Evolutionary conservation across 257 asterid genomes (phyloP).

Genomic region (Primulina eburnea): DNA sequence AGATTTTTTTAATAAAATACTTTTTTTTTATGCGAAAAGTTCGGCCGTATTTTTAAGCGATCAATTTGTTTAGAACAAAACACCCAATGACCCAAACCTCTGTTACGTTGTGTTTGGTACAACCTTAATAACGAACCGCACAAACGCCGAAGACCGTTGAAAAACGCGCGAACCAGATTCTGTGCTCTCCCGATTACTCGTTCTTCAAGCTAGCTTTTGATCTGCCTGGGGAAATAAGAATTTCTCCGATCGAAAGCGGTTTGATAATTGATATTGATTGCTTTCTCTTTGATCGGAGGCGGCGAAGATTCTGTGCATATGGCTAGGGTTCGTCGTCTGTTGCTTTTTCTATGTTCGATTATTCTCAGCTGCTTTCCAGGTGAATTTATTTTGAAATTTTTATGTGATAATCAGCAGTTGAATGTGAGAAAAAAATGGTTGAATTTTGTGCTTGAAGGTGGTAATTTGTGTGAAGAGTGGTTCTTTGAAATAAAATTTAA

Average conservation of each 20-base stretch:
- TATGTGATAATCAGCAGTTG: not conserved
- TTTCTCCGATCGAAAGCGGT: not conserved
- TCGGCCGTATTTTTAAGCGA: too few species aligned
- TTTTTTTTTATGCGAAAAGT: too few species aligned
- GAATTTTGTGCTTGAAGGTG: slow-evolving; percentile 3
- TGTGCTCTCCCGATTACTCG: slow-evolving; percentile 22
- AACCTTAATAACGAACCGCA: slow-evolving; percentile 26
- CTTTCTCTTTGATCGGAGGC: slow-evolving; percentile 24
- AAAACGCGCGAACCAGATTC: slow-evolving; percentile 25
- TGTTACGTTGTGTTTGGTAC: slow-evolving; percentile 13
- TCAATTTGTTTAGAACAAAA: too few species aligned
- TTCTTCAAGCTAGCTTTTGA: slow-evolving; percentile 22
- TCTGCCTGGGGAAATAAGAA: not conserved
- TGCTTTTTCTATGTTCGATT: slow-evolving; percentile 28
- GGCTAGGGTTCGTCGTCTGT: slow-evolving; percentile 26
- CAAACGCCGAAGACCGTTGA: slow-evolving; percentile 26
- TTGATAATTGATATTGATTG: not conserved
- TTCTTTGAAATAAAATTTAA: not conserved
- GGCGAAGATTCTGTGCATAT: slow-evolving; percentile 26
- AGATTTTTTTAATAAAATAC: too few species aligned
- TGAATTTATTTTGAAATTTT: slow-evolving; percentile 15
- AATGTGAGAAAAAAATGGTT: not conserved
- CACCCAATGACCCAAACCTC: too few species aligned
- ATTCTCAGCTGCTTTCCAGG: slow-evolving; percentile 52
- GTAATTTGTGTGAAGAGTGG: not conserved